Evolutionary conservation across 2,329 filamentous ascomycete genomes (phyloP).

Genomic region (Thielaviopsis musarum): DNA sequence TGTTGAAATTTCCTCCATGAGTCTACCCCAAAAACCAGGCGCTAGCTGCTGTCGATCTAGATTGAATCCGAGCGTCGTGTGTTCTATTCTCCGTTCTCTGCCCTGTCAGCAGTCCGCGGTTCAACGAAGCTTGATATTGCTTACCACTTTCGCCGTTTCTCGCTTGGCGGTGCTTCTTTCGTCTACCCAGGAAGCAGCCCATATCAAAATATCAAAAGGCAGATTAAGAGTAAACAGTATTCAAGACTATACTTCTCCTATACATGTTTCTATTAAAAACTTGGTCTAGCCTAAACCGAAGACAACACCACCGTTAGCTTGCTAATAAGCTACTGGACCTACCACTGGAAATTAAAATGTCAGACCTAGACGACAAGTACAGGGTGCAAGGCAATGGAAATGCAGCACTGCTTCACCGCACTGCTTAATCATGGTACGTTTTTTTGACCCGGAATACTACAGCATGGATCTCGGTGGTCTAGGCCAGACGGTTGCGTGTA

Average conservation of each 20-base stretch:
- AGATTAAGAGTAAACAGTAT: too few species aligned
- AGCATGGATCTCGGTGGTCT: not conserved
- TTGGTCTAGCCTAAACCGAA: too few species aligned
- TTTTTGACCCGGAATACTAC: not conserved
- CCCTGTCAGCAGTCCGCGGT: not conserved
- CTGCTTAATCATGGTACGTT: not conserved
- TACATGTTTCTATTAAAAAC: too few species aligned
- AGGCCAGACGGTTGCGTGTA: not conserved
- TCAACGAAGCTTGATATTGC: not conserved
- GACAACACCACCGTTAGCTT: too few species aligned
- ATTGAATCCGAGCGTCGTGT: not conserved
- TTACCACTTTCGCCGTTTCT: not conserved
- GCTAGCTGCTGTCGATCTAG: not conserved
- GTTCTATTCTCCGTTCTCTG: not conserved
- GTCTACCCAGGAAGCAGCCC: not conserved
- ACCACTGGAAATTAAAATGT: too few species aligned
- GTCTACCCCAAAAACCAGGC: not conserved
- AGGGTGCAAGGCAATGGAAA: not conserved
- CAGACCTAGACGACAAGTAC: not conserved
- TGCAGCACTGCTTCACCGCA: not conserved
- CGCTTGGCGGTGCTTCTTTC: not conserved
- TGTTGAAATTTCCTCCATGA: not conserved
- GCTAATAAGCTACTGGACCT: too few species aligned
- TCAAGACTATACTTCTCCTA: too few species aligned
- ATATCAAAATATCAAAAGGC: too few species aligned